Percentiles rank a stretch among this genome's conserved stretches.
These are phyloP conservation scores for Hypoxylon fragiforme DNA, from an alignment of 495 filamentous ascomycete genomes.

Conservation along the genomic window DNA sequence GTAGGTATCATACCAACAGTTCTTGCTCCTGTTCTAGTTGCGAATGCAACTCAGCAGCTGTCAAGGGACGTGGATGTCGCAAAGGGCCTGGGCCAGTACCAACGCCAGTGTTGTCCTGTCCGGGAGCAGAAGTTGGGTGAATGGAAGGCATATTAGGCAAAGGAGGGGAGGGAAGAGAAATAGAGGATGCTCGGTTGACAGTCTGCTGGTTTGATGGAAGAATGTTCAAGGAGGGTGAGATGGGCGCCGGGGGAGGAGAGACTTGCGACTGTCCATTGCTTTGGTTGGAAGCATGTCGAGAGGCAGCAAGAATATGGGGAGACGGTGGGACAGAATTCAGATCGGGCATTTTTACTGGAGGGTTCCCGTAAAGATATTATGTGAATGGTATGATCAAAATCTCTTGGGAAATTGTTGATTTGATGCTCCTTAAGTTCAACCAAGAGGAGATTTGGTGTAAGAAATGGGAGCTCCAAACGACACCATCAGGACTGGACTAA, in stretches of 20 bases:
- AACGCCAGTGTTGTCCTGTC: constrained; percentile 59
- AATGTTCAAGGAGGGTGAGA: constrained; percentile 49
- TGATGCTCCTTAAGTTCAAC: constrained; percentile 4
- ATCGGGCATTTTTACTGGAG: constrained; percentile 52
- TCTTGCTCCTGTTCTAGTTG: constrained; percentile 93
- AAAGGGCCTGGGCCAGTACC: constrained; percentile 68
- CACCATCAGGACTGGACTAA: constrained; percentile 7
- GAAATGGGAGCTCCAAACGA: neutral
- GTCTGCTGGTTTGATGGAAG: constrained; percentile 58
- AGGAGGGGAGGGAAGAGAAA: constrained; percentile 55
- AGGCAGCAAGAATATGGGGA: constrained; percentile 47
- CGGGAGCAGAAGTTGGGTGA: constrained; percentile 29
- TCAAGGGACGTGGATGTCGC: constrained; percentile 81
- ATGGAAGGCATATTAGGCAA: constrained; percentile 49
- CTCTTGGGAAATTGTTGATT: neutral
- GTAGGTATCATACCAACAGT: constrained; percentile 68
- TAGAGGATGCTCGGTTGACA: constrained; percentile 51
- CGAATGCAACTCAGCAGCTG: constrained; percentile 81
- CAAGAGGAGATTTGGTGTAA: neutral
- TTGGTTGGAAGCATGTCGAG: constrained; percentile 34
- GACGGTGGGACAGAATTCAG: constrained; percentile 63
- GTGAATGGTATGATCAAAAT: constrained; percentile 2
- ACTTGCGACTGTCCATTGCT: constrained; percentile 27
- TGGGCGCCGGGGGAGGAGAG: constrained; percentile 33
- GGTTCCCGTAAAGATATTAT: neutral